phyloP scores from a whole-genome alignment of 2,329 filamentous ascomycete species.

The Juglanconis oblonga region DNA sequence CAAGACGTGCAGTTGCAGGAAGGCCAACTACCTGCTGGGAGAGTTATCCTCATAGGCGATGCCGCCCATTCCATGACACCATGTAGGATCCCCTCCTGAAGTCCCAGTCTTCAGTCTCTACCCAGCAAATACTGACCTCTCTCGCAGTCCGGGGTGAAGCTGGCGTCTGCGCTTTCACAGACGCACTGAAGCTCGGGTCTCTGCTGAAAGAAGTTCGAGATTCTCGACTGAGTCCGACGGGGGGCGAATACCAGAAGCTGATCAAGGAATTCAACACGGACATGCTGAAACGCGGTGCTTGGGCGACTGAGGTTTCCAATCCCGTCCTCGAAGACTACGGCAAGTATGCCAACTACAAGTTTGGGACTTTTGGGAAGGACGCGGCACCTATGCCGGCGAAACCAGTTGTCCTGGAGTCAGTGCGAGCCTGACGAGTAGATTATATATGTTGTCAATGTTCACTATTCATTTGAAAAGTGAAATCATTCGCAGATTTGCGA shows the following conservation, averaged over 20 bases:
- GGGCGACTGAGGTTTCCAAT: conserved; percentile 2
- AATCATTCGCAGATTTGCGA: too few relatives aligned
- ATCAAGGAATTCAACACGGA: conserved; percentile 2
- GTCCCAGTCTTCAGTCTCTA: not conserved
- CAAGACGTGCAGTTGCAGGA: conserved; percentile 31
- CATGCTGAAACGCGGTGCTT: conserved; percentile 5
- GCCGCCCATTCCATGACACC: conserved; percentile 34
- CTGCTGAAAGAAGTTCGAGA: not conserved
- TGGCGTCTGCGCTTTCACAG: conserved; percentile 42
- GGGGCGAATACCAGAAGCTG: not conserved
- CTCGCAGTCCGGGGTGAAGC: conserved; percentile 42
- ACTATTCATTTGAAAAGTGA: too few relatives aligned
- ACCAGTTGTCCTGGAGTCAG: too few relatives aligned
- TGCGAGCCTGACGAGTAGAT: too few relatives aligned
- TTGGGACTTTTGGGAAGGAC: conserved; percentile 7
- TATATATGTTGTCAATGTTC: too few relatives aligned
- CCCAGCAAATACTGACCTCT: not conserved
- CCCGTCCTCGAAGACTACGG: conserved; percentile 1
- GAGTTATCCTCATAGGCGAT: conserved; percentile 41
- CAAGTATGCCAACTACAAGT: not conserved
- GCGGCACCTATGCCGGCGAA: too few relatives aligned
- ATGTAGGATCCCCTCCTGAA: conserved; percentile 28
- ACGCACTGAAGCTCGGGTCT: conserved; percentile 27
- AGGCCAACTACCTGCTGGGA: conserved; percentile 34
- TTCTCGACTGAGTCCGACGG: not conserved